Evolutionary conservation across 129 eudicot genomes (phyloP).

Genomic region (Gnaphalium uliginosum): DNA sequence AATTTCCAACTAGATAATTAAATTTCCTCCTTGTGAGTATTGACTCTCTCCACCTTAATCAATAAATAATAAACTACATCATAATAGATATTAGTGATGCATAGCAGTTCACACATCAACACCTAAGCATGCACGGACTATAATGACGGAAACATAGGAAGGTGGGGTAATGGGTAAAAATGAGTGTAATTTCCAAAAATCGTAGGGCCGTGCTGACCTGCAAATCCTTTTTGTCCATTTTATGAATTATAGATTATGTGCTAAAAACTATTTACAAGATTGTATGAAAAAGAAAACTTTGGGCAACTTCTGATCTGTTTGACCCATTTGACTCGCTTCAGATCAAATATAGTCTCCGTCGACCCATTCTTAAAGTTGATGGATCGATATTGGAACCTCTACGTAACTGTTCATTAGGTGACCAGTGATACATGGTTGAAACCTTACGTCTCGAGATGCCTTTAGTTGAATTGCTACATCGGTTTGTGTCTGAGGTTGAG

Average conservation of each 20-base stretch:
- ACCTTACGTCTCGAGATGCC: constrained; percentile 99
- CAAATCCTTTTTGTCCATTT: neutral
- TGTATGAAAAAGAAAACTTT: neutral
- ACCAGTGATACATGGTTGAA: constrained; percentile 53
- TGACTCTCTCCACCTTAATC: neutral
- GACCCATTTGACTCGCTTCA: neutral
- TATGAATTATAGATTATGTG: too few species aligned
- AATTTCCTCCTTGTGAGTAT: neutral
- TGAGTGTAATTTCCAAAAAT: neutral
- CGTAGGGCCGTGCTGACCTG: neutral
- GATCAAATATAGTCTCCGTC: neutral
- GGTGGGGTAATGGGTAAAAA: neutral
- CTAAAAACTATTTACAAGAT: neutral
- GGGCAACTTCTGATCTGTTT: neutral
- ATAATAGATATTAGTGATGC: neutral
- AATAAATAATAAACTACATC: neutral
- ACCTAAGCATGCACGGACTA: constrained; percentile 7
- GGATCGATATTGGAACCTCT: constrained; percentile 5
- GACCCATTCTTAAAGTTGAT: constrained; percentile 9
- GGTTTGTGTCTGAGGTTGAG: constrained; percentile 49
- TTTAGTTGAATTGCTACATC: constrained; percentile 74
- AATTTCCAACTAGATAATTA: neutral
- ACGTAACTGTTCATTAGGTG: constrained; percentile 2
- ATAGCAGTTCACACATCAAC: neutral
- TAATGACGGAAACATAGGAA: neutral